Base-by-base conservation (phyloP, 148 eudicot genomes). In the Beta vulgaris region DNA sequence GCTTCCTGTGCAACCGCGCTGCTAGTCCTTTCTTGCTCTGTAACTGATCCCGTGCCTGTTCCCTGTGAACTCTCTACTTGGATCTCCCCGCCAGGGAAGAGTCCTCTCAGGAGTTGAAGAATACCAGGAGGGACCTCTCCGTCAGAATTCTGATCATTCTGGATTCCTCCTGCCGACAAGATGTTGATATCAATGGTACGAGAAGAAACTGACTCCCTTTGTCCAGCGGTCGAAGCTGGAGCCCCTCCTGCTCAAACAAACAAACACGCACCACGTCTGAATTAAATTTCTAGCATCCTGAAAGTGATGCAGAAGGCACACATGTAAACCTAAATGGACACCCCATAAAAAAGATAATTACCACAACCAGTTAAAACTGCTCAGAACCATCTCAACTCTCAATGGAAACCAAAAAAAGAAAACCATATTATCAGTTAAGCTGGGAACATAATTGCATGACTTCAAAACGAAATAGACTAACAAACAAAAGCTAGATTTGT, bases 61-160 rank as follows among this genome's bases (percentile, higher is more conserved):
- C 68, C 82, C 31, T 49, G 79, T 18, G 80, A 65, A 36, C n/a
- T 80, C 57, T 82, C 87, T 44, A 85, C 83, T 34, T 82, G 85
- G 70, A 85, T 58, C 79, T 85, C 87, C 6, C 85, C 74, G 28
- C 80, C 81, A 43, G 87, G 87, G 58, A 85, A 82, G 13, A 85
- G 82, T 25, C 79, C 73, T 64, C 83, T 82, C 75, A 85, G 53
- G n/a, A 80, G 21, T 57, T 77, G 85, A 54, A 82, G 37, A 32
- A 85, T 60, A n/a, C 71, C 71, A 1, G 72, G 68, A 60, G 85
- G 81, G 28, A 82, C 44, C 71, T 76, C 76, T 36, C 83, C 83
- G 31, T 76, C 80, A 18, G 76, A 34, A 72, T 25, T 77, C 76
- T 43, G 78, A 43, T 80, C 83, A 75, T 36, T 76, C 18, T 60